These are phyloP conservation scores for Euptelea pleiosperma DNA, from an alignment of 164 flowering plant species.

Conservation along the genomic window DNA sequence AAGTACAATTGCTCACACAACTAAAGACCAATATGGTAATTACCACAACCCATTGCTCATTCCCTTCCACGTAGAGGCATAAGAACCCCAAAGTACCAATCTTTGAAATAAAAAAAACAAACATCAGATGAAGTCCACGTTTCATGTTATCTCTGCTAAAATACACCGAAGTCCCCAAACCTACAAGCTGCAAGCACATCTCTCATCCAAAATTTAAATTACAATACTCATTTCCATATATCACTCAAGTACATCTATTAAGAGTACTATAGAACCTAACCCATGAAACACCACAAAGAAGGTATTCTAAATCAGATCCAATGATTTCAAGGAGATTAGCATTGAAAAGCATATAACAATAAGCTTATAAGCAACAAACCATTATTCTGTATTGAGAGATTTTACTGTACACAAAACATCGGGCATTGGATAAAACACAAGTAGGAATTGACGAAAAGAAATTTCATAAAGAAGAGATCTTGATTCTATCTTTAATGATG, in stretches of 20 bases:
- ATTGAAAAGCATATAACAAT: no score
- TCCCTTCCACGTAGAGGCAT: slow-evolving; percentile 2
- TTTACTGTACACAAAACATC: no score
- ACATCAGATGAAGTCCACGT: slow-evolving; percentile 11
- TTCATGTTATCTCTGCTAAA: slow-evolving; percentile 17
- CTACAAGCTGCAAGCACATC: slow-evolving; percentile 19
- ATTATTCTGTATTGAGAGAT: no score
- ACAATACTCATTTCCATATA: slow-evolving; percentile 21
- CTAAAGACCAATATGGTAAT: neutral
- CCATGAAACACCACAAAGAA: neutral
- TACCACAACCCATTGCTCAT: neutral
- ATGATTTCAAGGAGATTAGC: no score
- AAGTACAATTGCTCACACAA: slow-evolving; percentile 22
- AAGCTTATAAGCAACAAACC: no score
- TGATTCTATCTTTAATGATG: no score
- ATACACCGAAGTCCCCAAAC: slow-evolving; percentile 16
- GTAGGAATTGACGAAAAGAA: no score
- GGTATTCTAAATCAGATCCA: no score
- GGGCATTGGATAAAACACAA: no score
- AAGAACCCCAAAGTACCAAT: slow-evolving; percentile 4
- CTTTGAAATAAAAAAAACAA: slow-evolving; percentile 12
- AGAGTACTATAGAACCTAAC: neutral
- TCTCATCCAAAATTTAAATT: slow-evolving; percentile 15
- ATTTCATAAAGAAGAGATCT: no score
- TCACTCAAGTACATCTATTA: slow-evolving; percentile 12